A percentile compares a stretch with the other conserved stretches of the same genome.
These are phyloP conservation scores for Colletotrichum sp. DNA, from an alignment of 2,329 filamentous ascomycete genomes.

Conservation along the genomic window DNA sequence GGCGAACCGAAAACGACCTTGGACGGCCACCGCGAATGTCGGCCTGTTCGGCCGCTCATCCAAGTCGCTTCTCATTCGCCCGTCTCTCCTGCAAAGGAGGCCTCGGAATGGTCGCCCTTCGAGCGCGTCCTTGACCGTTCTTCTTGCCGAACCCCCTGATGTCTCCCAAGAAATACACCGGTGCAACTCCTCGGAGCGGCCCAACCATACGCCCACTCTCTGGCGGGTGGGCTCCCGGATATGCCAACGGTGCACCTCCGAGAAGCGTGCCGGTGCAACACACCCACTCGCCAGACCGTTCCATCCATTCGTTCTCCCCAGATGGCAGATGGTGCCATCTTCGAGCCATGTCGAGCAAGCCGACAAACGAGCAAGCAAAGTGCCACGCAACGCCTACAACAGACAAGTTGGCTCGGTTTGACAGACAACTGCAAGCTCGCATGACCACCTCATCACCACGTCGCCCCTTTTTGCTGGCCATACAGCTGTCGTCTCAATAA, in stretches of 20 bases:
- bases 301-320: neutral
- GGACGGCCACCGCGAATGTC: neutral
- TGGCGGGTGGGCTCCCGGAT: constrained; percentile 6
- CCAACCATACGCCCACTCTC: constrained; percentile 6
- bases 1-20: neutral
- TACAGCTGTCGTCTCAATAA: neutral
- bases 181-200: constrained; percentile 1
- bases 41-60: neutral
- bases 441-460: neutral
- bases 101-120: neutral
- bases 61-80: neutral
- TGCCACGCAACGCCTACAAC: neutral
- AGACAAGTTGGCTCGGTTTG: neutral
- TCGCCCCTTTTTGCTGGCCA: neutral
- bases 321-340: neutral
- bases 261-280: constrained; percentile 7
- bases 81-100: neutral
- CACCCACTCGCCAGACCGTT: neutral
- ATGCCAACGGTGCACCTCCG: neutral
- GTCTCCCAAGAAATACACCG: neutral
- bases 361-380: neutral
- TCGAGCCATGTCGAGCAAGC: neutral
- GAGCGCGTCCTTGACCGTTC: neutral
- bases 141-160: constrained; percentile 6
- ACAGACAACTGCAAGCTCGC: neutral